phyloP scores from a whole-genome alignment of 2,329 filamentous ascomycete genomes.

The Beauveria sp. region DNA sequence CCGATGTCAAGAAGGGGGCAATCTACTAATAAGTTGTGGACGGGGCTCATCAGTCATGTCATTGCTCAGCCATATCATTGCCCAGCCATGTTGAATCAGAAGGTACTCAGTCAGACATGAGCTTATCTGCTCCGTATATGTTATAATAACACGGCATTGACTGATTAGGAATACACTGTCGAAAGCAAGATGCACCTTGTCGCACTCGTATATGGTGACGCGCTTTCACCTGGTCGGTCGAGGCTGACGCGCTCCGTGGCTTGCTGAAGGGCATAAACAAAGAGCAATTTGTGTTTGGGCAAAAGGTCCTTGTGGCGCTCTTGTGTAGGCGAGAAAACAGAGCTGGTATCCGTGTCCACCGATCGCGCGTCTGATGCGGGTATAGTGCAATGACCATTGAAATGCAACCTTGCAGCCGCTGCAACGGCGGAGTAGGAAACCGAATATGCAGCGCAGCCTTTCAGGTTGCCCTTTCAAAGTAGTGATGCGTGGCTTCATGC shows the following conservation, averaged over 20 bases:
- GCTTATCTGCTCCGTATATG: background rate
- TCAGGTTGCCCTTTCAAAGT: background rate
- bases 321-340: background rate
- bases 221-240: background rate
- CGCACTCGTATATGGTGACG: background rate
- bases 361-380: conserved; percentile 9
- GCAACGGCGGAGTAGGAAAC: background rate
- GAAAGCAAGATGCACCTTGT: background rate
- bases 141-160: background rate
- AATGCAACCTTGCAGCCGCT: conserved; percentile 8
- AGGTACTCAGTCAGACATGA: background rate
- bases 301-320: conserved; percentile 3
- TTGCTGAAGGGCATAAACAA: background rate
- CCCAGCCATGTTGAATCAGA: background rate
- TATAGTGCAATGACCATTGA: background rate
- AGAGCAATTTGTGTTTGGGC: background rate
- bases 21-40: background rate
- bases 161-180: background rate
- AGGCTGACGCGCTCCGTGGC: conserved; percentile 5
- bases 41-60: conserved; percentile 4
- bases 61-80: background rate
- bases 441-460: background rate
- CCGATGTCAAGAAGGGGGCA: background rate
- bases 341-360: background rate
- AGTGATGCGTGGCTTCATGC: background rate